Evolutionary conservation across 2,329 filamentous ascomycete species (phyloP), one percentile per base, ranked within the genome.

Genomic region (Trichocomaceae sp.): DNA sequence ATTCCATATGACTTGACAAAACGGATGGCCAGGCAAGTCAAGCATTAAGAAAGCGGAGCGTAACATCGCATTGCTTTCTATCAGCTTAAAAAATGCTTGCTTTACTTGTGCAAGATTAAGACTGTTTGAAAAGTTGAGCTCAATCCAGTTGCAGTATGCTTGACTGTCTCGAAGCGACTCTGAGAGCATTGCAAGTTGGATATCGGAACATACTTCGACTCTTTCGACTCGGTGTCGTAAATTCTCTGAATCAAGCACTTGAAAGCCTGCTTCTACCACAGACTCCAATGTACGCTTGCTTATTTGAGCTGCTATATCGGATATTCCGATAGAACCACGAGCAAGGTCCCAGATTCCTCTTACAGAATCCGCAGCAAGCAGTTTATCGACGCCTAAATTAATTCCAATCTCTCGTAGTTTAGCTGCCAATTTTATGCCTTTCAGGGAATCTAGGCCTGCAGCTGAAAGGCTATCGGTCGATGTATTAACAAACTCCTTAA

Each of bases 181-280:
- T 0, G 82, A 77, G 15, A 96, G 76, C 89, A 96, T 95, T 1
- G 88, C 84, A 17, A 79, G 74, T 63, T 96, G 91, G 9, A 93
- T 75, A 13, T 84, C 79, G 3, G 85, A 91, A 66, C 88, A 93
- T 4, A 79, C 78, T 17, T 80, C 63, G 4, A 82, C 67, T 23
- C 72, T 70, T 17, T 73, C 65, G 19, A 68, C 50, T 35, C 58
- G 57, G 20, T 54, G 49, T 10, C 33, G 51, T 33, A 65, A 48
- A 1, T 61, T 64, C 5, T 66, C 60, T 5, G 58, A 61, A 3
- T 79, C 66, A n/a, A 84, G 63, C 22, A 73, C 69, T 33, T 77
- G 70, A 9, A 76, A 50, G 7, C 60, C 61, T n/a, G 64, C 61
- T 47, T 63, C 52, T 5, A 56, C 52, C 37, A 69, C 58, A 29